Base-by-base conservation (phyloP, 257 asterid genomes). In the Nicotiana noctiflora region DNA sequence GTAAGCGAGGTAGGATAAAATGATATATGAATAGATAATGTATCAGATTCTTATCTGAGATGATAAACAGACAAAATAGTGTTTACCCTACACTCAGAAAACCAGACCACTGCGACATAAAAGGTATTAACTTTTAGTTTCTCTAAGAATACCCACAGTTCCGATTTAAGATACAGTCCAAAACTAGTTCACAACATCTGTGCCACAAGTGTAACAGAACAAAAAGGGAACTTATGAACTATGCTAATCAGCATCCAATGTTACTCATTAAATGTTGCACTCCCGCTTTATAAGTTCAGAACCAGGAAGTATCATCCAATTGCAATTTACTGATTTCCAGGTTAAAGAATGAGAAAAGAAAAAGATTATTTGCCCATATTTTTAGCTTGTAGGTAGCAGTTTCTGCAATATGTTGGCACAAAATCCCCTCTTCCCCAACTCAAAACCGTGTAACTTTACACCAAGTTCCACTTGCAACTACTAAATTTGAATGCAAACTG, bases 401-500 rank as follows among this genome's bases (percentile, higher is more conserved):
- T 23, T 21, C 10, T 72, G 60, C 49, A 72, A 23, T 37, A 13
- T 74, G 40, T 74, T 23, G 79, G 21, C 60, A 17, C 60, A 46
- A 74, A n/a, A 70, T 74, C 15, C 15, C 21, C 23, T 17, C 15
- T 31, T 23, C 8, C 78, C 14, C 15, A 23, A 46, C 78, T 23
- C 9, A 23, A 74, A 74, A 49, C 44, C 40, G 14, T 40, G 79
- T 23, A 74, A 23, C 32, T 37, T 49, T 49, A 8, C 40, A 49
- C 79, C 61, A 74, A 74, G 23, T 74, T 14, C 61, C 61, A 74
- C 61, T 74, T 59, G 61, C 61, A 72, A 74, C 60, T 74, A 49
- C 44, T 23, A 23, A 23, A 74, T 74, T 2, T 5, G 61, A 51
- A 49, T 46, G 79, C 61, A 49, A 74, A 23, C 78, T 17, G 68